Conservation (phyloP, 192 early-diverging fungal species). For the Dispira parvispora region DNA sequence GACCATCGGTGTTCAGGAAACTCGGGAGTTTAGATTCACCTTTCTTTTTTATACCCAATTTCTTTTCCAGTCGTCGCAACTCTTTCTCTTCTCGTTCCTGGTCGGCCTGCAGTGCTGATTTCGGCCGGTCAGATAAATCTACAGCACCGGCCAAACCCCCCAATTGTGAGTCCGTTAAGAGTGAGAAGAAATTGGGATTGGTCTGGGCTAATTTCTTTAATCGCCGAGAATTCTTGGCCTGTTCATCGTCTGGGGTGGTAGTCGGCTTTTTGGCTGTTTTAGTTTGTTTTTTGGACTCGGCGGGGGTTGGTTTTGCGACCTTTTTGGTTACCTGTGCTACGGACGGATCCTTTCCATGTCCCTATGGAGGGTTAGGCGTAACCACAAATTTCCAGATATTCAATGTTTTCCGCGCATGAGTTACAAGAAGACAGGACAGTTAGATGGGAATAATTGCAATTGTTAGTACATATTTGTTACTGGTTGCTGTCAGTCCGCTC, state of each 20-base stretch:
- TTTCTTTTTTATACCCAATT: conserved; percentile 27
- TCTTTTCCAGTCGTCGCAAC: conserved; percentile 26
- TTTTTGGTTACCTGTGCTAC: too few relatives aligned
- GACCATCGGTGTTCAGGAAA: conserved; percentile 24
- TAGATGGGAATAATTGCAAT: too few relatives aligned
- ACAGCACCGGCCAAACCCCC: conserved; percentile 10
- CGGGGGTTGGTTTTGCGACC: too few relatives aligned
- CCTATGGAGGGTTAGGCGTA: too few relatives aligned
- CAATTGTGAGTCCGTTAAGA: conserved; percentile 26
- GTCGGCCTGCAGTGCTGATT: conserved; percentile 9
- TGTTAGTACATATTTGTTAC: too few relatives aligned
- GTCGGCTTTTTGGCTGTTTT: conserved; percentile 1
- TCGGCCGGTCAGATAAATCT: conserved; percentile 19
- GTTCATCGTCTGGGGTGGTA: background rate
- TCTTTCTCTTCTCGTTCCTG: conserved; percentile 29
- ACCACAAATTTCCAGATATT: too few relatives aligned
- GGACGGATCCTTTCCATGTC: too few relatives aligned
- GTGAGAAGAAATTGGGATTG: conserved; percentile 29
- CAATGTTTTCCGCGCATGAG: too few relatives aligned
- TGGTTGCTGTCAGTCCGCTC: too few relatives aligned
- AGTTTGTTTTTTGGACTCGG: too few relatives aligned
- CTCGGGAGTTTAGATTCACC: conserved; percentile 18
- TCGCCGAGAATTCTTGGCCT: conserved; percentile 20
- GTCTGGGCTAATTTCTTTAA: conserved; percentile 30
- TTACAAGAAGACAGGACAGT: too few relatives aligned